A percentile compares a stretch with the other conserved stretches of the same genome.
Conservation (phyloP, 1,139 yeast species). For the Geotrichum klebahnii region DNA sequence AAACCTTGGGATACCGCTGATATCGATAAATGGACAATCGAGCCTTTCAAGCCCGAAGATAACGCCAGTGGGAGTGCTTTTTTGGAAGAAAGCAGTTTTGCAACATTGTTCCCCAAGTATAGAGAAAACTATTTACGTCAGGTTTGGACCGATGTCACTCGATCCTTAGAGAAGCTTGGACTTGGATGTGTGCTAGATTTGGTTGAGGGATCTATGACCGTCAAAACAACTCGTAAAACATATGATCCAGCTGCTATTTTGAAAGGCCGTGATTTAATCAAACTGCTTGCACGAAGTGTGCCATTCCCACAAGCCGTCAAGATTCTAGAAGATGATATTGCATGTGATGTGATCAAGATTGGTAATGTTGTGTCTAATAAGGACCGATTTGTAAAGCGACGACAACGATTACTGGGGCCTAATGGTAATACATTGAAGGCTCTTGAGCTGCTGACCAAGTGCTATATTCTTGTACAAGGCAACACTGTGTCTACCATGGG, state of each 20-base stretch:
- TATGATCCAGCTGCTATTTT: constrained; percentile 91
- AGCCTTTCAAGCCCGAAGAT: constrained; percentile 86
- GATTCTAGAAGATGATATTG: constrained; percentile 83
- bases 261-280: constrained; percentile 91
- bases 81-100: constrained; percentile 90
- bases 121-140: constrained; percentile 86
- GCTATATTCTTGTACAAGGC: constrained; percentile 95
- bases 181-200: constrained; percentile 79
- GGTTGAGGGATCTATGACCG: constrained; percentile 97
- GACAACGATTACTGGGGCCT: constrained; percentile 96
- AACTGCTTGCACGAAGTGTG: constrained; percentile 89
- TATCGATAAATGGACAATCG: constrained; percentile 88
- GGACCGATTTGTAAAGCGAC: constrained; percentile 89
- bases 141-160: constrained; percentile 91
- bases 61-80: constrained; percentile 81
- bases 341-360: constrained; percentile 94
- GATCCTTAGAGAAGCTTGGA: constrained; percentile 62
- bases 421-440: constrained; percentile 96
- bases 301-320: constrained; percentile 96
- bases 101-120: constrained; percentile 93
- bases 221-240: constrained; percentile 90
- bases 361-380: constrained; percentile 85
- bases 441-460: constrained; percentile 82
- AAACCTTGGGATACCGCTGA: constrained; percentile 98
- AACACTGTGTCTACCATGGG: constrained; percentile 98